Evolutionary conservation across 805 yeast species (phyloP).

Genomic region (Ogataea saltuana): DNA sequence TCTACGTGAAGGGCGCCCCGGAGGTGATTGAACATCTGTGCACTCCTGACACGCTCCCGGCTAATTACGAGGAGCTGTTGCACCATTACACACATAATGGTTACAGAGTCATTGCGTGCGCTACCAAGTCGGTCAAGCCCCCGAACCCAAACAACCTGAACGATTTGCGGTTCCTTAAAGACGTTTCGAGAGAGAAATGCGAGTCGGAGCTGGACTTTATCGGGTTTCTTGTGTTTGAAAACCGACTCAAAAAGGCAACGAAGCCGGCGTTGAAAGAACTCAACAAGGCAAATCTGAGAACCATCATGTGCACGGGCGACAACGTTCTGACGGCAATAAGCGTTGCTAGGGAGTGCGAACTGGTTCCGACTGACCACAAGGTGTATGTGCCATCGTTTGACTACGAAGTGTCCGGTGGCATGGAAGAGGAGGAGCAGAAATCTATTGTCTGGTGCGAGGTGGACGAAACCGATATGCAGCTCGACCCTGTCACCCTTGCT

Average conservation of each 20-base stretch:
- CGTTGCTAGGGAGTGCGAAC: constrained; percentile 82
- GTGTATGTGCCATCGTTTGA: constrained; percentile 66
- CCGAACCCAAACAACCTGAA: constrained; percentile 23
- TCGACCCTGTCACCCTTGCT: constrained; percentile 66
- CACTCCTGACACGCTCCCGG: constrained; percentile 67
- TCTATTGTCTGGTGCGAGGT: constrained; percentile 68
- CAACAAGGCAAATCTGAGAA: constrained; percentile 69
- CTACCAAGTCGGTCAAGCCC: constrained; percentile 47
- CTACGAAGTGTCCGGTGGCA: constrained; percentile 31
- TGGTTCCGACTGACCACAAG: constrained; percentile 46
- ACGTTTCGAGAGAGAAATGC: constrained; percentile 57
- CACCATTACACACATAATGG: constrained; percentile 92
- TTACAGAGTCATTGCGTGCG: constrained; percentile 93
- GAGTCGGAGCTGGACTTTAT: constrained; percentile 72
- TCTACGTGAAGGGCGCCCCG: constrained; percentile 94
- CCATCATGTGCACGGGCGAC: constrained; percentile 98
- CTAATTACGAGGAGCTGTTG: constrained; percentile 67
- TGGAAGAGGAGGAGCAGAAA: too few relatives aligned
- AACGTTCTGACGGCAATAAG: constrained; percentile 92
- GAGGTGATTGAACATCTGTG: constrained; percentile 87
- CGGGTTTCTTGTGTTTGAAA: constrained; percentile 92
- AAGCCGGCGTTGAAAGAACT: constrained; percentile 58
- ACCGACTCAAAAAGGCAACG: constrained; percentile 77
- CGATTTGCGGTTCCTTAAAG: constrained; percentile 52
- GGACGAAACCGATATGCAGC: constrained; percentile 50